Percentiles rank a stretch among this genome's conserved stretches.
Conservation (phyloP, 805 yeast genomes). For the Nakazawaea laoshanensis region DNA sequence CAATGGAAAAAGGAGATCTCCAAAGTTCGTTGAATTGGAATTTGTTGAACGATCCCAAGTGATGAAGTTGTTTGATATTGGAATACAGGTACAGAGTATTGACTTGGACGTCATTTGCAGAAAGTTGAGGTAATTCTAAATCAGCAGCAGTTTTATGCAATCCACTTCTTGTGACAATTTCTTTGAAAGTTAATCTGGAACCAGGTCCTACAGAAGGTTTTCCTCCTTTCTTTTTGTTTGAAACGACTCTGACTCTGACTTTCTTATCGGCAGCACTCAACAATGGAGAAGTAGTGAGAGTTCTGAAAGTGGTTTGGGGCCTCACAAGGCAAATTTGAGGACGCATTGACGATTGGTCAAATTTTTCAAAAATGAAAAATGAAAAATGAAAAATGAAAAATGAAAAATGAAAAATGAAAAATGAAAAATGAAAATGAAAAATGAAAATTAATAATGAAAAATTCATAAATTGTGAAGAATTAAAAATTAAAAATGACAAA, state of each 20-base stretch:
- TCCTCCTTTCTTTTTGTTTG: slow-evolving; percentile 9
- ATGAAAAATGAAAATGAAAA: too few relatives aligned
- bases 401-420: too few relatives aligned
- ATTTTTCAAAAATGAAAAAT: too few relatives aligned
- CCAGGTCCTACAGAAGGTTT: slow-evolving; percentile 10
- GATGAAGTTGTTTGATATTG: slow-evolving; percentile 33
- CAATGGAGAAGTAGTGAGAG: too few relatives aligned
- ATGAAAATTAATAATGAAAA: too few relatives aligned
- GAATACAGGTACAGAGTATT: slow-evolving; percentile 26
- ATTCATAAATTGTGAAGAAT: too few relatives aligned
- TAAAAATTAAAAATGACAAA: too few relatives aligned
- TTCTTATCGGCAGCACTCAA: slow-evolving; percentile 5
- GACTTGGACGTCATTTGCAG: neutral
- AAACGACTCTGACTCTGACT: slow-evolving; percentile 7
- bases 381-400: too few relatives aligned
- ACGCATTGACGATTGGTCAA: neutral
- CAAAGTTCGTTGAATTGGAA: slow-evolving; percentile 64
- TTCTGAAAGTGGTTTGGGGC: too few relatives aligned
- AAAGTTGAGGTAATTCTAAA: slow-evolving; percentile 3
- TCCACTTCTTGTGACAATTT: slow-evolving; percentile 3
- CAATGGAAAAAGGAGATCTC: slow-evolving; percentile 48
- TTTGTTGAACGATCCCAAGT: slow-evolving; percentile 58
- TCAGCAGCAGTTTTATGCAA: slow-evolving; percentile 1
- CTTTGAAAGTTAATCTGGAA: slow-evolving; percentile 8
- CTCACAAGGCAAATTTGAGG: neutral